These are phyloP conservation scores for Termitomyces sp. DNA, from an alignment of 768 basidiomycete species.

Conservation along the genomic window DNA sequence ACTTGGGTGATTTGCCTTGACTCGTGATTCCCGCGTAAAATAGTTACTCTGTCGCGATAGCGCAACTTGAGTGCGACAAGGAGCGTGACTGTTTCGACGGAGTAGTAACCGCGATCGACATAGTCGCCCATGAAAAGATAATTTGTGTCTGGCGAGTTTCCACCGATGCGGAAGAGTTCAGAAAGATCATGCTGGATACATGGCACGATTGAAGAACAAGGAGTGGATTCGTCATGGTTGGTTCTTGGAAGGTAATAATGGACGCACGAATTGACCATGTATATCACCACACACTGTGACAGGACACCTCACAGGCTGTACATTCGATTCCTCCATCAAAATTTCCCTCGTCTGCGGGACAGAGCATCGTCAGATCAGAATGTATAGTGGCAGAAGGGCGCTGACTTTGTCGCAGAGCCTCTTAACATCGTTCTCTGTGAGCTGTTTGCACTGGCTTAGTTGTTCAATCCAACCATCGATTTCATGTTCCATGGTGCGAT, in stretches of 20 bases:
- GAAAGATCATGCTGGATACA: slow-evolving; percentile 89
- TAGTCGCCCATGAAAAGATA: slow-evolving; percentile 99
- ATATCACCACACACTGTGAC: slow-evolving; percentile 99
- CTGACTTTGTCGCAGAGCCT: slow-evolving; percentile 95
- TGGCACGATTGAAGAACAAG: slow-evolving; percentile 6
- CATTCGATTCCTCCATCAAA: slow-evolving; percentile 98
- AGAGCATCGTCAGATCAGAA: slow-evolving; percentile 18
- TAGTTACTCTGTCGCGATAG: slow-evolving; percentile 97
- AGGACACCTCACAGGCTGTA: slow-evolving; percentile 96
- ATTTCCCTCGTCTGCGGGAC: slow-evolving; percentile 85
- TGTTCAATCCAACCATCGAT: slow-evolving; percentile 97
- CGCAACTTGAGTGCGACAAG: slow-evolving; percentile 96
- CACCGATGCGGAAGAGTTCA: slow-evolving; percentile 97
- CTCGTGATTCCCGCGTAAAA: slow-evolving; percentile 98
- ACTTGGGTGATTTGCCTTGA: slow-evolving; percentile 99
- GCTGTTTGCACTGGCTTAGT: slow-evolving; percentile 94
- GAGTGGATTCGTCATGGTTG: slow-evolving; percentile 10
- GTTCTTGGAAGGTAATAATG: slow-evolving; percentile 13
- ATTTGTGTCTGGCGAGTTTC: slow-evolving; percentile 98
- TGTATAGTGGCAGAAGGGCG: slow-evolving; percentile 9
- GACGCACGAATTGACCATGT: slow-evolving; percentile 98
- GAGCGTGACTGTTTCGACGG: slow-evolving; percentile 96
- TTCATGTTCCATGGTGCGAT: slow-evolving; percentile 58
- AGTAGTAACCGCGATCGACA: slow-evolving; percentile 98
- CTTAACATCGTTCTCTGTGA: slow-evolving; percentile 94